Evolutionary conservation across 2,329 filamentous ascomycete genomes (phyloP), one percentile per base, ranked within the genome.

Genomic region (Volutella citrinella): DNA sequence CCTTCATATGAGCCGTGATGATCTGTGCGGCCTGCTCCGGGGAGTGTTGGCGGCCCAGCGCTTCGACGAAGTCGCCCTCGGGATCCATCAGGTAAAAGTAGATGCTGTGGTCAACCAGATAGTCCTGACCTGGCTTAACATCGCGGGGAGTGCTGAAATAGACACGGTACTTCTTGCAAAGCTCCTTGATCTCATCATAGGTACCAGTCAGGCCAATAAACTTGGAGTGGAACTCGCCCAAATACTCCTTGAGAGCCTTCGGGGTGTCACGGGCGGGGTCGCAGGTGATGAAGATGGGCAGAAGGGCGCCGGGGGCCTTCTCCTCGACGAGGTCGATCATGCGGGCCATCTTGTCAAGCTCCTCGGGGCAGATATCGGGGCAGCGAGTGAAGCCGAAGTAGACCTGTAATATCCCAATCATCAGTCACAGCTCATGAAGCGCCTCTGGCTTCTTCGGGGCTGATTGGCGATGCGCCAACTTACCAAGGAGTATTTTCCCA

Each of bases 61-160:
- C 94, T 69, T 98, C 94, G 18, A 98, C 91, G 63, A 98, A 98
- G 61, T 98, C 90, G 14, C 91, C 91, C 51, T 97, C 90, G 0
- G 93, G 93, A 61, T 97, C 93, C 93, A 98, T 98, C 49, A 98
- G 68, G 64, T 98, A 98, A 56, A 98, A 98, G 72, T 98, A 98
- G 51, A 98, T 98, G 63, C 89, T 96, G 69, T 98, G 93, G 63
- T 98, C 93, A 10, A 98, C 93, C 52, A 98, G 65, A 60, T 98
- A 98, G 64, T 98, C 93, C 70, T 96, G 86, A 2, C 91, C 93
- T 2, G 89, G 84, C 71, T 90, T 84, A 36, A 97, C 87, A 45
- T 89, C 77, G 51, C 79, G 73, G 20, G 93, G 93, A 29, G 93
- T 98, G 57, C 86, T 93, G 56, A 98, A 98, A 68, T 98, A 98